Base-by-base conservation (phyloP, 805 yeast genomes). In the Candida sakaeoensis region DNA sequence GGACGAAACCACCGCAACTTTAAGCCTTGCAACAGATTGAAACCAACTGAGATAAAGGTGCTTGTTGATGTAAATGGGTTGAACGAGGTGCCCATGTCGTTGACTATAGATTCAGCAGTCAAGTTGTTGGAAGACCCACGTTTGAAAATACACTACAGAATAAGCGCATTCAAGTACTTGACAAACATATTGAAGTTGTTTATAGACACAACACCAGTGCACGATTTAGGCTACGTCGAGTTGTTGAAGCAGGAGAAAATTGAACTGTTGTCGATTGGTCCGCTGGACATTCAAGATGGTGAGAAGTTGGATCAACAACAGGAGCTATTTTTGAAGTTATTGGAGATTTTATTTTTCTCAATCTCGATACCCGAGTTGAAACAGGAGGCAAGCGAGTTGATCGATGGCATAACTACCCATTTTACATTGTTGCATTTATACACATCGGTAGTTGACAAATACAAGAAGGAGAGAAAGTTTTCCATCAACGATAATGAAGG, bases 1-100 rank as follows among this genome's bases (percentile, higher is more conserved):
- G 99, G 99, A 2, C 77, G 99, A 55, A 93, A 93, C 53, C 80
- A 96, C 50, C 80, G 83, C 38, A 87, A 88, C 55, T 72, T 93
- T 51, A 79, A 79, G 41, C 84, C 95, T 2, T 88, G 90, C 28
- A 65, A 75, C 31, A 82, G 85, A 41, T 65, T 93, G 49, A 67
- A 71, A 34, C 62, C 77, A 1, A 87, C 84, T 50, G 85, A 85
- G 45, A 67, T 86, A 7, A 69, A 77, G 13, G 89, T 91, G 0
- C 58, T 78, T 37, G 78, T 91, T 57, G 70, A 71, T 33, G 75
- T 91, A 28, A 81, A 85, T 46, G 95, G 95, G 1, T 58, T 88
- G 35, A 67, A 62, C 6, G 57, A 63, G 40, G 76, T 85, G 3
- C 82, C 90, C 1, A 70, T 93, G 22, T 81, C 93, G 0, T 70